These are phyloP conservation scores for Quercus lobata DNA, from an alignment of 331 rosid species.

Conservation along the genomic window DNA sequence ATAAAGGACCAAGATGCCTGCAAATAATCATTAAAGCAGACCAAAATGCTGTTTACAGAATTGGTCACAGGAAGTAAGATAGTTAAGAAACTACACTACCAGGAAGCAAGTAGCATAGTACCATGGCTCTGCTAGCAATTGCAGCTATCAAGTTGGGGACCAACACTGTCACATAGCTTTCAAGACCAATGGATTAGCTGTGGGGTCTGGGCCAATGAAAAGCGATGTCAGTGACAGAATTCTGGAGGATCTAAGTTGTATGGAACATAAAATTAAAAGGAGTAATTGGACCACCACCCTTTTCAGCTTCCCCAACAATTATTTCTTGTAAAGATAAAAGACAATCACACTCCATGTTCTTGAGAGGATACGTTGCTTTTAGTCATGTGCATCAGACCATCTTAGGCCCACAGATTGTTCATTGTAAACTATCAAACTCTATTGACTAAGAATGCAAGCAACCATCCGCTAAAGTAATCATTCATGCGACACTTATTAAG, in stretches of 20 bases:
- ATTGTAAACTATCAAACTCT: conserved; percentile 30
- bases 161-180: conserved; percentile 34
- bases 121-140: conserved; percentile 30
- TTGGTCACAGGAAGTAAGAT: too few relatives aligned
- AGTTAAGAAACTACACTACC: too few relatives aligned
- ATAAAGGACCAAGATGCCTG: too few relatives aligned
- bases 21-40: too few relatives aligned
- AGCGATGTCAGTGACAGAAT: conserved; percentile 30
- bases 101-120: too few relatives aligned
- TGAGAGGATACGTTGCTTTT: conserved; percentile 47
- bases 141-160: conserved; percentile 40
- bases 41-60: too few relatives aligned
- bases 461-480: conserved; percentile 25
- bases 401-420: conserved; percentile 55
- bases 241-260: conserved; percentile 36
- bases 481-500: conserved; percentile 27
- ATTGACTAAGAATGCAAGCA: conserved; percentile 37
- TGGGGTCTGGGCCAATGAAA: conserved; percentile 27
- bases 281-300: conserved; percentile 53
- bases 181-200: conserved; percentile 21
- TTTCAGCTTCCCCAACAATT: conserved; percentile 41
- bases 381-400: conserved; percentile 51
- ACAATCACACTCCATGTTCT: conserved; percentile 50
- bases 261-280: conserved; percentile 28
- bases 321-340: conserved; percentile 36